These are phyloP conservation scores for Globisporangium iwayamae DNA, from an alignment of 352 stramenopile species.

Conservation along the genomic window DNA sequence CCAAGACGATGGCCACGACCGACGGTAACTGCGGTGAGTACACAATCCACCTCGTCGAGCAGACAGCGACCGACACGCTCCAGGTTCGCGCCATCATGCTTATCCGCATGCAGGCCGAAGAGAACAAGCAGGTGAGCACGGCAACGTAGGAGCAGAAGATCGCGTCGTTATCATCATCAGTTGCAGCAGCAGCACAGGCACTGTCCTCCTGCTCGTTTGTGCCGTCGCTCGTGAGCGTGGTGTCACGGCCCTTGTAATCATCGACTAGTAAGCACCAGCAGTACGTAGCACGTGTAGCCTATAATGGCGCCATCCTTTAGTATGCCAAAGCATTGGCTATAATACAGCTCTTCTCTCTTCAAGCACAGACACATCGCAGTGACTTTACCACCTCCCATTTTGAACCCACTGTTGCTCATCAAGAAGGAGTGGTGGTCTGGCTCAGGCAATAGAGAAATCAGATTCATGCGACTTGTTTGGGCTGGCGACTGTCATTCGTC, in stretches of 20 bases:
- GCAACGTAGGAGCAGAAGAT: not conserved
- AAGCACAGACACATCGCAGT: no score
- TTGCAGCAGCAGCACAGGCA: not conserved
- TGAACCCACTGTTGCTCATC: no score
- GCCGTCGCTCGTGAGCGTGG: not conserved
- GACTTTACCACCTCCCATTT: no score
- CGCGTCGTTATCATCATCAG: no score
- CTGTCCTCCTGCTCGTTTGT: not conserved
- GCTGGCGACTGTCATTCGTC: constrained; percentile 19
- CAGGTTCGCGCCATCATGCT: constrained; percentile 25
- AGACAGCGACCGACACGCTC: constrained; percentile 54
- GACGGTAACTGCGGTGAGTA: constrained; percentile 32
- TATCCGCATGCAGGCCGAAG: not conserved
- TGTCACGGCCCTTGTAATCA: not conserved
- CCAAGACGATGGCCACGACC: constrained; percentile 16
- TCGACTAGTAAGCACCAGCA: not conserved
- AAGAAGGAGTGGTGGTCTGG: no score
- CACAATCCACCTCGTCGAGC: constrained; percentile 49
- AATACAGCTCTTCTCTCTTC: no score
- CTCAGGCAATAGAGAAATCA: no score
- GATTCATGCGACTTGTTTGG: no score
- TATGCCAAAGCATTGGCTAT: no score
- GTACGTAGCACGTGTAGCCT: no score
- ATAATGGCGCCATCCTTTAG: no score
- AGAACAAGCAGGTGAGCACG: not conserved